Evolutionary conservation across 2,329 filamentous ascomycete species (phyloP).

Genomic region (Cercospora sp.): DNA sequence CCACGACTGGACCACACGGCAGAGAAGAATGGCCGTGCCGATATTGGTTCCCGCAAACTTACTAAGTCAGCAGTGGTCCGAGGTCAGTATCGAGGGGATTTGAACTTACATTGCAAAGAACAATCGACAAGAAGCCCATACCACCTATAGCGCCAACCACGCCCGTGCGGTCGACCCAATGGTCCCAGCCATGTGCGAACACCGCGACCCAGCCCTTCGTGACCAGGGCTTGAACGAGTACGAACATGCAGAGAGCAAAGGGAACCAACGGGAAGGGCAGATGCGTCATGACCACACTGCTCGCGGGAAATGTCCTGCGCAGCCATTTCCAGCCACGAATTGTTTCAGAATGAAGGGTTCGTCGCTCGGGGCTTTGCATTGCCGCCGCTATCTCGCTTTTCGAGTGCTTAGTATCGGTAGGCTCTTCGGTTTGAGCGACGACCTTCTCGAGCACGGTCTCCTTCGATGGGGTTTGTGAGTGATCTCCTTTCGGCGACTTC

Average conservation of each 20-base stretch:
- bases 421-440: too few species aligned
- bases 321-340: constrained; percentile 53
- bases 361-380: background rate
- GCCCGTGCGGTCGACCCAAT: constrained; percentile 69
- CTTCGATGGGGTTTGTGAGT: background rate
- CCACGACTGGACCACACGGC: constrained; percentile 69
- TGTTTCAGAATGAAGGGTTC: constrained; percentile 1
- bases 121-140: constrained; percentile 70
- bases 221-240: constrained; percentile 69
- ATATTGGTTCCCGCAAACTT: constrained; percentile 73
- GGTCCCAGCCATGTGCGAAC: constrained; percentile 71
- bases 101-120: constrained; percentile 58
- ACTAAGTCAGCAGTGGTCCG: background rate
- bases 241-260: constrained; percentile 72
- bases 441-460: background rate
- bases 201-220: constrained; percentile 74
- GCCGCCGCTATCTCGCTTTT: background rate
- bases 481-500: background rate
- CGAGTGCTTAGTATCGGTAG: background rate
- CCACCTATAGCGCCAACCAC: constrained; percentile 68
- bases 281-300: constrained; percentile 63
- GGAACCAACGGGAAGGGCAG: constrained; percentile 68
- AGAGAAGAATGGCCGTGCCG: constrained; percentile 71
- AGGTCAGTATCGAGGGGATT: background rate
- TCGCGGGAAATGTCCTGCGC: constrained; percentile 70